These are phyloP conservation scores for Byssothecium circinans DNA, from an alignment of 2,329 filamentous ascomycete species.

Conservation along the genomic window DNA sequence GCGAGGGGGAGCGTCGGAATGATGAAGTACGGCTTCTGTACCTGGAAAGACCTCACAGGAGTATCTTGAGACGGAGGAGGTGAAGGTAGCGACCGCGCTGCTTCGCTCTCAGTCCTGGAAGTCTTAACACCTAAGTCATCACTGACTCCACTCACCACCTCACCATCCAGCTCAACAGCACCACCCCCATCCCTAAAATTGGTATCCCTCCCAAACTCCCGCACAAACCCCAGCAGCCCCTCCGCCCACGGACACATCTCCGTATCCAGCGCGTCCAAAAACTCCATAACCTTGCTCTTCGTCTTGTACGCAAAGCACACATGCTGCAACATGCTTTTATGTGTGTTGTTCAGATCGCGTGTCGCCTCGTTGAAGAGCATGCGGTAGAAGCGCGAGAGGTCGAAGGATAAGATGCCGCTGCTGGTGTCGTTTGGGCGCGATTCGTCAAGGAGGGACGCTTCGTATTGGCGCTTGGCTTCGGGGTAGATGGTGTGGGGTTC, in stretches of 20 bases:
- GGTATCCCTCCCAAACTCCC: conserved; percentile 1
- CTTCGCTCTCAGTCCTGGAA: no score
- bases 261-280: conserved; percentile 2
- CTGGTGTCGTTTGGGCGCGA: not conserved
- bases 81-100: not conserved
- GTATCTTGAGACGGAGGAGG: not conserved
- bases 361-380: conserved; percentile 7
- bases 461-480: conserved; percentile 15
- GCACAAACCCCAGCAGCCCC: conserved; percentile 2
- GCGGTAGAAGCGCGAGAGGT: conserved; percentile 8
- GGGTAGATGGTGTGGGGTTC: conserved; percentile 5
- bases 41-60: not conserved
- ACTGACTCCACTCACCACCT: not conserved
- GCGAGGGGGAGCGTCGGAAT: conserved; percentile 14
- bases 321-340: conserved; percentile 1
- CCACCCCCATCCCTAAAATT: not conserved
- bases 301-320: conserved; percentile 18
- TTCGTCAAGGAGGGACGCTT: conserved; percentile 2
- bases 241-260: not conserved
- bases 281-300: conserved; percentile 4
- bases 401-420: not conserved
- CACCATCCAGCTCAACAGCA: not conserved
- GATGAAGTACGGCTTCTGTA: conserved; percentile 7
- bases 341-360: not conserved
- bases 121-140: not conserved